Evolutionary conservation across 2,329 filamentous ascomycete genomes (phyloP), one percentile per base, ranked within the genome.

Genomic region (Fusarium xyrophilum): DNA sequence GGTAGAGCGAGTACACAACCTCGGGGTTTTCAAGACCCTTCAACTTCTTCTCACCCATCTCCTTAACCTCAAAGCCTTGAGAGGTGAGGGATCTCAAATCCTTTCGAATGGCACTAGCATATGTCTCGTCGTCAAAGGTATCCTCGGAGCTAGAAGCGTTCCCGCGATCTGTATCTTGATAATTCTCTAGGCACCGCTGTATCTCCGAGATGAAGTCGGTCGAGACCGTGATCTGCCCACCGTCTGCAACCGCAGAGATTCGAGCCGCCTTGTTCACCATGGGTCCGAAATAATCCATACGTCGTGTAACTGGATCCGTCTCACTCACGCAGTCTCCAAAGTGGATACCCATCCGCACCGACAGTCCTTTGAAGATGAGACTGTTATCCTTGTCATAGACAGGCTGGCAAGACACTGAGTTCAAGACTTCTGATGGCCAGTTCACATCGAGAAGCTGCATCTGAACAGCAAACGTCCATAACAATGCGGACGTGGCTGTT

Each of bases 211-310:
- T 97, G 80, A 98, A 98, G 78, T 99, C 96, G 3, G 93, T 93
- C 2, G 94, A 97, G 3, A 98, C 96, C 1, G 95, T 96, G 69
- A 98, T 97, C 77, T 99, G 95, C 1, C 96, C 96, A 65, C 96
- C 96, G 77, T 99, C 96, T 36, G 96, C 96, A 43, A 97, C 94
- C 25, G 93, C 91, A 10, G 93, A 96, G 69, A 99, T 97, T 81
- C 96, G 91, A 19, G 96, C 91, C 1, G 96, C 93, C 76, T 96
- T 94, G 81, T 99, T 99, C 75, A 99, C 96, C 93, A 99, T 99
- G 17, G 96, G 96, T 1, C 96, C 96, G 77, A 98, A 99, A 81
- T 99, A 99, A 75, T 99, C 96, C 96, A 99, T 99, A 67, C 96
- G 93, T 60, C 94, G 91, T 3, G 96, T 99, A 51, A 99, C 94